Conservation (phyloP, 371 early-diverging fungal genomes). For the Mucor saturninus region DNA sequence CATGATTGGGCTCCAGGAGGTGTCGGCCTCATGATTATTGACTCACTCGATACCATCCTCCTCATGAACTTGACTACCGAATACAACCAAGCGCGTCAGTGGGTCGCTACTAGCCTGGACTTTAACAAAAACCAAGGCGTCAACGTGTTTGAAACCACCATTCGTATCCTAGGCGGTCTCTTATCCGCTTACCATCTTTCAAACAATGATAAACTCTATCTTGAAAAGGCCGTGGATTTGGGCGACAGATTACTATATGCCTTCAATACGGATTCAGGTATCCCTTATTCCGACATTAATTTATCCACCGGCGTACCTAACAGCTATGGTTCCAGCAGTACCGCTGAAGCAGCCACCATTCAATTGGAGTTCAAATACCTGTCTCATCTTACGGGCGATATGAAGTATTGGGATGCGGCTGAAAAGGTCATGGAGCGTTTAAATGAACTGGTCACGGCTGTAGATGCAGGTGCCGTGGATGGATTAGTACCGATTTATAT, state of each 20-base stretch:
- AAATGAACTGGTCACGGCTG: conserved; percentile 39
- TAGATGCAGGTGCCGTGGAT: conserved; percentile 51
- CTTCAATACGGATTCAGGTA: conserved; percentile 73
- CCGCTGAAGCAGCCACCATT: conserved; percentile 88
- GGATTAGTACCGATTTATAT: conserved; percentile 79
- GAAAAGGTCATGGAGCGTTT: conserved; percentile 71
- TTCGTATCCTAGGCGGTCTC: conserved; percentile 91
- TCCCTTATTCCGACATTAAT: conserved; percentile 80
- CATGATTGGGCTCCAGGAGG: conserved; percentile 61
- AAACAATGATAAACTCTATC: conserved; percentile 63
- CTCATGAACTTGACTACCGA: conserved; percentile 82
- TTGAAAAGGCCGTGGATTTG: conserved; percentile 79
- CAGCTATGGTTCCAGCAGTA: conserved; percentile 60
- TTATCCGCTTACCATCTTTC: conserved; percentile 82
- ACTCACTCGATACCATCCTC: conserved; percentile 83
- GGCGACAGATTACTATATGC: conserved; percentile 81
- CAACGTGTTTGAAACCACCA: conserved; percentile 92
- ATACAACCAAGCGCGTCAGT: conserved; percentile 69
- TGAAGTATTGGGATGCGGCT: conserved; percentile 71
- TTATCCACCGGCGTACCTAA: conserved; percentile 46
- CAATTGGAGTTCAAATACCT: conserved; percentile 91
- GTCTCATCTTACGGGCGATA: conserved; percentile 73
- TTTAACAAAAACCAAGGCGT: conserved; percentile 77
- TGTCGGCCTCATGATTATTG: conserved; percentile 82
- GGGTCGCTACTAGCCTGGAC: conserved; percentile 62